phyloP scores from a whole-genome alignment of 2,329 filamentous ascomycete genomes.

The Triangularia setosa region DNA sequence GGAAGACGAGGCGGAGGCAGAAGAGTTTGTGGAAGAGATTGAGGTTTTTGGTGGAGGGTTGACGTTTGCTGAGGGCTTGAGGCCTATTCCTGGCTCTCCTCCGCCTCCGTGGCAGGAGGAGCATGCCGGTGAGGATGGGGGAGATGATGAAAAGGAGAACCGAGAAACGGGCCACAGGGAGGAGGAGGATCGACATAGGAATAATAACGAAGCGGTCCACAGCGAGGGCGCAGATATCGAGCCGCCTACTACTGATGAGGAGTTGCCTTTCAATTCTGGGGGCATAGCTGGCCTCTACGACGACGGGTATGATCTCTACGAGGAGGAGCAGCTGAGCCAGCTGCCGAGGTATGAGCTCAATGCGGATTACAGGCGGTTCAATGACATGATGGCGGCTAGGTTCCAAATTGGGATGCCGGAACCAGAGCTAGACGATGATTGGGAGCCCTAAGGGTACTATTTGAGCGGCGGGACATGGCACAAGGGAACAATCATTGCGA shows the following conservation, averaged over 20 bases:
- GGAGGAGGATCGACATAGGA: no score
- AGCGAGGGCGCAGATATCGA: background rate
- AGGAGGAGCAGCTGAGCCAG: background rate
- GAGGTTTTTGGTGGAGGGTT: conserved; percentile 12
- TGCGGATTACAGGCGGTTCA: background rate
- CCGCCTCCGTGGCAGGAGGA: background rate
- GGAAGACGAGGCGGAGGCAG: background rate
- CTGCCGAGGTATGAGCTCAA: background rate
- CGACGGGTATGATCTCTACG: background rate
- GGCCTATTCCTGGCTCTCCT: background rate
- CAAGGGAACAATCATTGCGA: background rate
- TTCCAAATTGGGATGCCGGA: background rate
- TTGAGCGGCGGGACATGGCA: background rate
- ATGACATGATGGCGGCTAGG: background rate
- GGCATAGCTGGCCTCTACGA: background rate
- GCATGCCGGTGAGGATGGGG: background rate
- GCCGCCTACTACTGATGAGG: background rate
- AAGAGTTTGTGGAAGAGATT: background rate
- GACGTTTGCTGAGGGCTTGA: background rate
- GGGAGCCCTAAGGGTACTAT: no score
- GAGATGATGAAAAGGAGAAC: background rate
- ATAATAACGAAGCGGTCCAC: background rate
- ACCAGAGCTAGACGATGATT: background rate
- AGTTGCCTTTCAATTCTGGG: background rate
- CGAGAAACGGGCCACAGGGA: background rate